Base-by-base conservation (phyloP, 2,329 filamentous ascomycete species). In the Rhexocercosporidium sp. region DNA sequence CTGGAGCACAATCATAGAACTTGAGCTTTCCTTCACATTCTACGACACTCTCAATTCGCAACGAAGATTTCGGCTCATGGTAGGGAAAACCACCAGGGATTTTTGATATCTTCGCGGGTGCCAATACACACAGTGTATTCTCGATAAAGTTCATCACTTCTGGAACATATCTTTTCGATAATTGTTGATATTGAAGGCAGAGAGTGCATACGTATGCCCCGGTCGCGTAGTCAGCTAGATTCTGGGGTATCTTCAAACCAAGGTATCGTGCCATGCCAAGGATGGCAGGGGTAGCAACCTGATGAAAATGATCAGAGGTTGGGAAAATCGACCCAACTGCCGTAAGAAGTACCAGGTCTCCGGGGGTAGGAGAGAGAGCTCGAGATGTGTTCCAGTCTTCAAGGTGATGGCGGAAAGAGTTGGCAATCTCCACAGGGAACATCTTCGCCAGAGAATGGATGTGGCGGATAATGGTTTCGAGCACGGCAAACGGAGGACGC, bases 251-350 rank as follows among this genome's bases (percentile, higher is more conserved):
- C 65, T 89, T 93, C 73, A 97, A 89, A 1, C 91, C 93, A 29
- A 99, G 85, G 79, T 92, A 97, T 64, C 93, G 88, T 14, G 87
- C 87, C 79, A 98, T 92, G n/a, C 90, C 86, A 5, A 97, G 87
- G 79, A 93, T 91, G 0, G 95, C 92, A 1, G 96, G 96, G 1
- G 96, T 99, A 47, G 93, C 91, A 41, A 98, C 93, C 74, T 96
- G 91, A 75, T 99, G 96, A 79, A 98, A 99, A 80, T 98, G 94
- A 79, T 99, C 96, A 0, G 94, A 97, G 0, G 96, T 97, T 4
- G 96, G 94, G 75, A 97, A 99, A 62, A 96, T 92, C 1, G 89
- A 89, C 47, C 90, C 89, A 67, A 97, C 88, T 0, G 93, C 94
- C 0, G 93, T 94, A 41, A 99, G 82, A n/a, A 97, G 81, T 25